Conservation (phyloP, 2,329 filamentous ascomycete species). For the Eutypella sp. region DNA sequence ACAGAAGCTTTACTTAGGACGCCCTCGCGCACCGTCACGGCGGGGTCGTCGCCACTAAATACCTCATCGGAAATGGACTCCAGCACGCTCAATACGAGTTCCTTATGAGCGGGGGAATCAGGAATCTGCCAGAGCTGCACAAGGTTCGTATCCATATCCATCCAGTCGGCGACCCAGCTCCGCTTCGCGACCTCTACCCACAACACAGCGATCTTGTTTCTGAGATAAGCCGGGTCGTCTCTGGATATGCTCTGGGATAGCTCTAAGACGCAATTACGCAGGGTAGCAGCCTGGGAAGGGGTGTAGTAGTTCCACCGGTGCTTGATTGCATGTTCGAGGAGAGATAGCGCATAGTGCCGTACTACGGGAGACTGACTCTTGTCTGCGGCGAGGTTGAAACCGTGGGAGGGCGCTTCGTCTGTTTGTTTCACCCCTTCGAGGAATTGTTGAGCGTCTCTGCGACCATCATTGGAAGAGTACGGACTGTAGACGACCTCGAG, state of each 20-base stretch:
- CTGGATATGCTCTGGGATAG: conserved; percentile 67
- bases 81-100: conserved; percentile 81
- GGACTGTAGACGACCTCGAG: conserved; percentile 84
- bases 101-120: conserved; percentile 63
- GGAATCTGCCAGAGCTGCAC: conserved; percentile 75
- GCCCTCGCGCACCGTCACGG: conserved; percentile 76
- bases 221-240: conserved; percentile 73
- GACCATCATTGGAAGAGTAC: conserved; percentile 72
- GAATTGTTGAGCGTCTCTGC: conserved; percentile 77
- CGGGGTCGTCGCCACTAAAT: conserved; percentile 83
- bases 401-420: conserved; percentile 75
- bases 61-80: conserved; percentile 93
- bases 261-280: conserved; percentile 73
- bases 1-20: conserved; percentile 85
- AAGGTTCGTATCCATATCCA: conserved; percentile 85
- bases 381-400: conserved; percentile 76
- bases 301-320: conserved; percentile 77
- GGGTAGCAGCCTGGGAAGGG: conserved; percentile 58
- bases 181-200: conserved; percentile 95
- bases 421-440: conserved; percentile 81
- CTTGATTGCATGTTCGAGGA: conserved; percentile 84
- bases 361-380: conserved; percentile 72
- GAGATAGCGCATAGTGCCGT: conserved; percentile 87
- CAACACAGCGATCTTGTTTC: conserved; percentile 90
- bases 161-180: conserved; percentile 89